Percentiles rank a stretch among this genome's conserved stretches.
Evolutionary conservation across 2,329 filamentous ascomycete genomes (phyloP).

Genomic region (Nothophaeocryptopus gaeumannii): DNA sequence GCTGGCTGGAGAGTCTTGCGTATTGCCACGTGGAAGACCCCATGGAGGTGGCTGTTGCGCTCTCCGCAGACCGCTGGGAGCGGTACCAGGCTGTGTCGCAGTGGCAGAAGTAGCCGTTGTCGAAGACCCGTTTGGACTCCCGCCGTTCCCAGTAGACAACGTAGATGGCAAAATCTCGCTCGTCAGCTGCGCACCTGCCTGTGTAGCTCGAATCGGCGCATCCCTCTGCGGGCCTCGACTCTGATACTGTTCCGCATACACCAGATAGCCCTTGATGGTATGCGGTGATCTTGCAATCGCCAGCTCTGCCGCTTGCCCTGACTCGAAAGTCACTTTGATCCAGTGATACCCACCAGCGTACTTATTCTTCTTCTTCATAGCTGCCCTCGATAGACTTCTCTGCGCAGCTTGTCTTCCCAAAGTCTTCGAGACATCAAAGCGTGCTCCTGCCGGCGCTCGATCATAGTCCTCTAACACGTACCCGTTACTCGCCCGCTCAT

Average conservation of each 20-base stretch:
- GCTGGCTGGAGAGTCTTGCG: slow-evolving; percentile 9
- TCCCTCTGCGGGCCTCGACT: slow-evolving; percentile 46
- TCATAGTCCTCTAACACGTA: slow-evolving; percentile 91
- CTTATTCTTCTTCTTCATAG: slow-evolving; percentile 74
- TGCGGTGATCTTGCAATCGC: slow-evolving; percentile 49
- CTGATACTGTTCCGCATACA: slow-evolving; percentile 48
- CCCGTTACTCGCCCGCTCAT: slow-evolving; percentile 76
- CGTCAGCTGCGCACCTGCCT: slow-evolving; percentile 33
- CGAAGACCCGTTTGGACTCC: slow-evolving; percentile 34
- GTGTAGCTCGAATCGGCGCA: slow-evolving; percentile 40
- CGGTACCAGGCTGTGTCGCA: slow-evolving; percentile 28
- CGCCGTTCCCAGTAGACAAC: slow-evolving; percentile 32
- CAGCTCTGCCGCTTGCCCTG: slow-evolving; percentile 47
- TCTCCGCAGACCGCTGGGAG: neutral
- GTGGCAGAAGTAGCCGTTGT: slow-evolving; percentile 44
- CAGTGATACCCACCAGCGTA: slow-evolving; percentile 85
- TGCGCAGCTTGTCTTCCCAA: slow-evolving; percentile 69
- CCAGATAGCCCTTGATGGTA: slow-evolving; percentile 46
- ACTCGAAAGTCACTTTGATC: slow-evolving; percentile 63
- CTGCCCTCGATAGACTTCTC: slow-evolving; percentile 65
- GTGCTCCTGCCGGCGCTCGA: slow-evolving; percentile 71
- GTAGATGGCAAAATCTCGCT: slow-evolving; percentile 27
- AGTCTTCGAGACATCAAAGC: slow-evolving; percentile 72
- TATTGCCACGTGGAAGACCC: too few species aligned
- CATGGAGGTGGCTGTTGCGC: too few species aligned